Evolutionary conservation across 306 rosid genomes (phyloP), one percentile per base, ranked within the genome.

Genomic region (Fragaria ananassa): DNA sequence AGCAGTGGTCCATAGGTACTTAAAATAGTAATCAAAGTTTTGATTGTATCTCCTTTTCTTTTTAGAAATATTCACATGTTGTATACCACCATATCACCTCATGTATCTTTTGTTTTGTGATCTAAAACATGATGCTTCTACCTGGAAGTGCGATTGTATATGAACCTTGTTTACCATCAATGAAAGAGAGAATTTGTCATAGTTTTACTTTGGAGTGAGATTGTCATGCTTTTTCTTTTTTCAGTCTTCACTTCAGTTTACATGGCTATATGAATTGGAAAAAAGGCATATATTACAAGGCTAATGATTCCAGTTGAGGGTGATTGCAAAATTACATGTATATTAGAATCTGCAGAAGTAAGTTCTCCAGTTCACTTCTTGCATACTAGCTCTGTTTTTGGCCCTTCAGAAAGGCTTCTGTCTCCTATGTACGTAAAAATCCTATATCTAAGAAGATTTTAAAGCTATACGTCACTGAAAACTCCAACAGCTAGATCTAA

Each of bases 61-160:
- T 31, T 68, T 19, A 9, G 65, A 31, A 46, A 45, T 80, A 56
- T 83, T 18, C 13, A 17, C 45, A 25, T 61, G 47, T 60, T 70
- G 73, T 75, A 72, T n/a, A 47, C 62, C 29, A 3, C 23, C 39
- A 53, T 15, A 72, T 75, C 81, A 63, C 62, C 68, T 34, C 42
- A 72, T 76, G 81, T 75, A 79, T 75, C 49, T 64, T 69, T 76
- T 54, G 10, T 70, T 78, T 82, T 41, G 76, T 76, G 86, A 58
- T 82, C 47, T 39, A 67, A 80, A 78, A 29, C 80, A 47, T 65
- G 45, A 72, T 77, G 81, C 81, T 84, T 34, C 82, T 78, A 82
- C 53, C 80, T 44, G 85, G 78, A 78, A 64, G 93, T 87, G 84
- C 81, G 82, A 81, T 83, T 89, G 96, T 90, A 86, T 47, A 86